Evolutionary conservation across 805 yeast genomes (phyloP).

Genomic region (Sungouiella blattae): DNA sequence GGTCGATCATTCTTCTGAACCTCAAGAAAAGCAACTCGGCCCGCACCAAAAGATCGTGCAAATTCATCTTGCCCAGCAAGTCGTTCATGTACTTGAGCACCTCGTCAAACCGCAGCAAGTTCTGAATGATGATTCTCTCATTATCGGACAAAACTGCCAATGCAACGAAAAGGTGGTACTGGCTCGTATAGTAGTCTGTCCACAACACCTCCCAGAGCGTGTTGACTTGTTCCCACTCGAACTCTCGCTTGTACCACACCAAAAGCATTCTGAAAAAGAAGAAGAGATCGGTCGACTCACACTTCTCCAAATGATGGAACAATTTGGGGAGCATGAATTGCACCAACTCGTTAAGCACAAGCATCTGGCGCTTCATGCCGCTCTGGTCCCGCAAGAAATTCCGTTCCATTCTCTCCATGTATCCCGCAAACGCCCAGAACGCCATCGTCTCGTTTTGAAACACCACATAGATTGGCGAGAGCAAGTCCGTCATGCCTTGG

Average conservation of each 20-base stretch:
- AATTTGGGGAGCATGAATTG: conserved; percentile 86
- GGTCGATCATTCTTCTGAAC: conserved; percentile 74
- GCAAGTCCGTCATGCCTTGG: conserved; percentile 95
- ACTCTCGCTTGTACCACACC: conserved; percentile 94
- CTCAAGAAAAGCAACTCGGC: conserved; percentile 80
- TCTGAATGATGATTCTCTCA: conserved; percentile 70
- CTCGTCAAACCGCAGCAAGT: conserved; percentile 80
- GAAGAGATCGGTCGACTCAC: conserved; percentile 86
- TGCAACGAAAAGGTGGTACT: conserved; percentile 84
- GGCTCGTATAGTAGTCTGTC: conserved; percentile 84
- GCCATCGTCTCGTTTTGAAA: conserved; percentile 70
- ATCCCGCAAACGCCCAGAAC: conserved; percentile 83
- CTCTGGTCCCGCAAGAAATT: conserved; percentile 88
- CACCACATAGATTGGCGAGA: conserved; percentile 75
- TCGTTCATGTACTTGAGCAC: conserved; percentile 92
- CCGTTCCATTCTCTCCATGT: conserved; percentile 94
- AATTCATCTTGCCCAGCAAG: conserved; percentile 68
- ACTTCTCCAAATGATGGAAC: conserved; percentile 76
- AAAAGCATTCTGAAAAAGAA: conserved; percentile 93
- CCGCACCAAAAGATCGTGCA: conserved; percentile 75
- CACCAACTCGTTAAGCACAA: conserved; percentile 76
- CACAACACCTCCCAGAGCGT: conserved; percentile 89
- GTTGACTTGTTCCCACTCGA: conserved; percentile 71
- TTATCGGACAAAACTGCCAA: conserved; percentile 86
- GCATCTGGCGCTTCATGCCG: conserved; percentile 89